Conservation (phyloP, 352 stramenopile genomes). For the Paralagenidium karlingii region DNA sequence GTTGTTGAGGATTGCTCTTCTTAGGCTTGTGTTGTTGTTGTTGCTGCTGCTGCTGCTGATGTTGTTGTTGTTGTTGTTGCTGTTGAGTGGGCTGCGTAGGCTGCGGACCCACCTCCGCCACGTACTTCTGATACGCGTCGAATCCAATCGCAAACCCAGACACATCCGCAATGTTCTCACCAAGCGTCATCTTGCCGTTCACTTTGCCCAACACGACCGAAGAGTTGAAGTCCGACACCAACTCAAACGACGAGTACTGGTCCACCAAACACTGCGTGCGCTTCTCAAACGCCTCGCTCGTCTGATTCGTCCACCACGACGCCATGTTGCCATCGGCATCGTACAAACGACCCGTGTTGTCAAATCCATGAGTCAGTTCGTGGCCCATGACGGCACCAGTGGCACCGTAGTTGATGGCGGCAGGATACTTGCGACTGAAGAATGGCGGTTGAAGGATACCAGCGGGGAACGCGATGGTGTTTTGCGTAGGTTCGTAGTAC, state of each 20-base stretch:
- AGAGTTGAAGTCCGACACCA: conserved; percentile 23
- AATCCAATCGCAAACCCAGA: conserved; percentile 64
- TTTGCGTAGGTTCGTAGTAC: conserved; percentile 55
- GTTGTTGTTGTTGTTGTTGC: background rate
- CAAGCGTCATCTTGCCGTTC: conserved; percentile 67
- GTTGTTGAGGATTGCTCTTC: too few species aligned
- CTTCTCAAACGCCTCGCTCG: conserved; percentile 53
- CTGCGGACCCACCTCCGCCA: too few species aligned
- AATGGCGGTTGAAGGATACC: conserved; percentile 93
- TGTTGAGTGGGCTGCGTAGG: too few species aligned
- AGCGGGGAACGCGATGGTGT: conserved; percentile 94
- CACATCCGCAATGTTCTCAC: conserved; percentile 79
- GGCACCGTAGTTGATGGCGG: conserved; percentile 87
- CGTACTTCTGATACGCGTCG: conserved; percentile 40
- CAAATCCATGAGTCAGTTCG: conserved; percentile 94
- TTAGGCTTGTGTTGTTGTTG: too few species aligned
- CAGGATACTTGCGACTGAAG: conserved; percentile 70
- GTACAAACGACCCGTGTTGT: conserved; percentile 86
- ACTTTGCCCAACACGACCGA: conserved; percentile 39
- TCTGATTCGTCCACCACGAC: conserved; percentile 88
- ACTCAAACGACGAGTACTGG: conserved; percentile 37
- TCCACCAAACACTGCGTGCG: conserved; percentile 48
- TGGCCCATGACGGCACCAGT: conserved; percentile 92
- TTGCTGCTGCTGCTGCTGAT: too few species aligned
- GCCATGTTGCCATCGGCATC: conserved; percentile 82